Conservation (phyloP, 2,329 filamentous ascomycete genomes). For the Aureobasidium sp. region DNA sequence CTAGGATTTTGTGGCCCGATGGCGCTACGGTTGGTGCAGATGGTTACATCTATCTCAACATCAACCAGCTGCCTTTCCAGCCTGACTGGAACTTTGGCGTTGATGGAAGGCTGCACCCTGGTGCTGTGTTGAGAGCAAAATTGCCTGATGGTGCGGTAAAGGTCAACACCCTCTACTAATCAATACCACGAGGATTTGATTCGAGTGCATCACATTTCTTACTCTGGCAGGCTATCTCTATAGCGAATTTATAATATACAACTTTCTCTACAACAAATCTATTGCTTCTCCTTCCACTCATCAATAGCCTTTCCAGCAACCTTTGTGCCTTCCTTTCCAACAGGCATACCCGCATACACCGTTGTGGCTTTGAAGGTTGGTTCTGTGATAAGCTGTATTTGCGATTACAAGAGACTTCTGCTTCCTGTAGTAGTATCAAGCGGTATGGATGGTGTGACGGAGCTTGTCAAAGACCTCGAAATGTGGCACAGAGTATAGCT, state of each 20-base stretch:
- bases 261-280: neutral
- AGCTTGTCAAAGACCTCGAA: neutral
- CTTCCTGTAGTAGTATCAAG: neutral
- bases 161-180: slow-evolving; percentile 19
- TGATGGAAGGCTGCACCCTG: slow-evolving; percentile 35
- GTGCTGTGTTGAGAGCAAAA: slow-evolving; percentile 37
- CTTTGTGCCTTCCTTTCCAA: slow-evolving; percentile 47
- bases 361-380: slow-evolving; percentile 21
- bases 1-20: slow-evolving; percentile 37
- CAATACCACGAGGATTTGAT: neutral
- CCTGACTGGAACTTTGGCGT: slow-evolving; percentile 39
- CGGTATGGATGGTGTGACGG: neutral
- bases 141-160: slow-evolving; percentile 34
- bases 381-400: neutral
- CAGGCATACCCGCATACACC: slow-evolving; percentile 46
- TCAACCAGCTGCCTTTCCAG: slow-evolving; percentile 42
- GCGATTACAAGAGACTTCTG: neutral
- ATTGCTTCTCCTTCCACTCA: slow-evolving; percentile 39
- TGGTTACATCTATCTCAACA: slow-evolving; percentile 41
- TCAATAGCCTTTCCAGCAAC: slow-evolving; percentile 42
- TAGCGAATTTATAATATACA: neutral
- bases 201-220: too few species aligned
- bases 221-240: too few species aligned
- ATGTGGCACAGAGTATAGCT: neutral
- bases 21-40: slow-evolving; percentile 34